Evolutionary conservation across 2,329 filamentous ascomycete genomes (phyloP).

Genomic region (Lasiodiplodia citricola): DNA sequence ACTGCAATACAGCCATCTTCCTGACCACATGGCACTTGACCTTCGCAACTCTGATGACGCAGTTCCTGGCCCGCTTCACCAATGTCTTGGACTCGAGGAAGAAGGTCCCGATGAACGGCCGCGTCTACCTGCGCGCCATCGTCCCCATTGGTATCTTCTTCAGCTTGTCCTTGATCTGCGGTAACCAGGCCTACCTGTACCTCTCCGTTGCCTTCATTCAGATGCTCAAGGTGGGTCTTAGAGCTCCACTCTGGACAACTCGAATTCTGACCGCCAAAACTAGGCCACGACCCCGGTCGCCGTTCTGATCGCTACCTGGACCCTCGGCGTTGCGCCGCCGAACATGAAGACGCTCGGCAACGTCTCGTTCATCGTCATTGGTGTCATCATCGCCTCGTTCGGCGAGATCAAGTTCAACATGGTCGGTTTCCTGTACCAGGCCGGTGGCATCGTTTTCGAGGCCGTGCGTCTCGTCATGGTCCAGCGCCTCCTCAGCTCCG

Average conservation of each 20-base stretch:
- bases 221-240: constrained; percentile 85
- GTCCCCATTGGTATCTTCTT: constrained; percentile 96
- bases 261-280: constrained; percentile 24
- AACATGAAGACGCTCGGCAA: constrained; percentile 89
- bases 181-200: constrained; percentile 94
- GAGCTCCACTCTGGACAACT: constrained; percentile 24
- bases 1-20: constrained; percentile 67
- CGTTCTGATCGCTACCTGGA: constrained; percentile 88
- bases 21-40: constrained; percentile 89
- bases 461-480: constrained; percentile 84
- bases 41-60: constrained; percentile 94
- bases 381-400: constrained; percentile 91
- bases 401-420: constrained; percentile 94
- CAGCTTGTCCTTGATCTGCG: constrained; percentile 93
- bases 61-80: constrained; percentile 88
- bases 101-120: constrained; percentile 95
- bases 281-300: constrained; percentile 94
- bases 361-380: constrained; percentile 91
- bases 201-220: constrained; percentile 96
- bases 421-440: constrained; percentile 79
- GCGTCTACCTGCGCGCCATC: constrained; percentile 90
- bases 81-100: constrained; percentile 90
- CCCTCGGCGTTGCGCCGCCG: constrained; percentile 80
- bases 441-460: constrained; percentile 79
- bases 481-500: constrained; percentile 78